A percentile compares a stretch with the other conserved stretches of the same genome.
phyloP scores from a whole-genome alignment of 306 rosid species.

The Gastrolobium villosum region DNA sequence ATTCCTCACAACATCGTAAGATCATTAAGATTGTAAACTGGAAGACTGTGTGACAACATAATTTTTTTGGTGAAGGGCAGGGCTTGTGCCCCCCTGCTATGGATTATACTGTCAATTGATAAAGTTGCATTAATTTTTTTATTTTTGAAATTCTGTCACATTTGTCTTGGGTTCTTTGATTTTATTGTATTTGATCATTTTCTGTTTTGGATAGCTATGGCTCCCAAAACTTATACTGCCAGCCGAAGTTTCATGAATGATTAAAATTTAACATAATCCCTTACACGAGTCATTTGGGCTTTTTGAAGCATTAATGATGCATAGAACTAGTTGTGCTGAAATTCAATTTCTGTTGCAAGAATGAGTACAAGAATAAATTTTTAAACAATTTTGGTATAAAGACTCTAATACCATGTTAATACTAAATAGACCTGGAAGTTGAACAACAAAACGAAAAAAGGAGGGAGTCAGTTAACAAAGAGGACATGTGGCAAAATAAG shows the following conservation, averaged over 20 bases:
- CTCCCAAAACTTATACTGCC: background rate
- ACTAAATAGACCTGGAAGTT: too few relatives aligned
- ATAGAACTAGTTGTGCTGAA: background rate
- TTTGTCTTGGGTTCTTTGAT: slow-evolving; percentile 10
- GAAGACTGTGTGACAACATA: slow-evolving; percentile 17
- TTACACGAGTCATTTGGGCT: background rate
- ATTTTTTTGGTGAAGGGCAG: slow-evolving; percentile 3
- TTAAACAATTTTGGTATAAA: background rate
- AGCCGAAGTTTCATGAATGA: background rate
- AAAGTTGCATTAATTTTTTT: background rate
- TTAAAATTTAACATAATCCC: background rate
- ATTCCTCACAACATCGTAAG: background rate
- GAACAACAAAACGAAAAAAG: too few relatives aligned
- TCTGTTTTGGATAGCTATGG: slow-evolving; percentile 32
- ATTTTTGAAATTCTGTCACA: slow-evolving; percentile 22
- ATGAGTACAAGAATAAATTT: slow-evolving; percentile 22
- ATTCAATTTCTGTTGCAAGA: slow-evolving; percentile 33
- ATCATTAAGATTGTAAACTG: background rate
- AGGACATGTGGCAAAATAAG: too few relatives aligned
- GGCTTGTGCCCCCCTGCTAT: background rate
- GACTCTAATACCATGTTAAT: too few relatives aligned
- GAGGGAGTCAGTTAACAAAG: too few relatives aligned
- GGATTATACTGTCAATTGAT: background rate
- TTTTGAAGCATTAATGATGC: slow-evolving; percentile 26
- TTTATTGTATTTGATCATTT: slow-evolving; percentile 17